Evolutionary conservation across 805 yeast species (phyloP), one percentile per base, ranked within the genome.

Genomic region (Isabelozyma pseudorhagii): DNA sequence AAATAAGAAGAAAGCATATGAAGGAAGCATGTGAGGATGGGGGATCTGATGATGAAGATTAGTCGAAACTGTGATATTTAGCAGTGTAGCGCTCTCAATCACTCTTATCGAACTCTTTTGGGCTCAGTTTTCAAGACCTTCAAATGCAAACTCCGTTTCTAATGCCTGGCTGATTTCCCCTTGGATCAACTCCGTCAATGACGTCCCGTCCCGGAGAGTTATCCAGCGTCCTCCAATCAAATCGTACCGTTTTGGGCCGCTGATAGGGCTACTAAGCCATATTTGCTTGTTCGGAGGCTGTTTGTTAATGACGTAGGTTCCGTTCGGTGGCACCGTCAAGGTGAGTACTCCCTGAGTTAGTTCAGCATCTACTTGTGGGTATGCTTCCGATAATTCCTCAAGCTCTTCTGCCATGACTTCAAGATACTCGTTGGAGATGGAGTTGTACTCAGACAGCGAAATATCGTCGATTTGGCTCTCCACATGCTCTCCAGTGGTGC

Each of bases 201-300:
- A 50, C 5, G 67, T 53, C 43, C 65, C 61, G 55, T 92, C 96
- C 55, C 98, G 79, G 49, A 87, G 64, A 10, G 92, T 85, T 10
- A 83, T 69, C 99, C 99, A 94, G 49, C 76, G 72, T 3, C 87
- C 88, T 40, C 81, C 78, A 41, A 87, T 75, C 53, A 79, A 81
- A 64, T 94, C 98, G 51, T 63, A 69, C 49, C 78, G 60, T 62
- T 91, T 90, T 5, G 99, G 99, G 0, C 99, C 99, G 7, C 96
- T 87, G 3, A 90, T 62, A 0, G 99, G 99, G 42, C 96, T 87
- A 51, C 96, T 83, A 47, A 93, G 77, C 99, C 99, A 94, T 29
- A 94, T 86, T 66, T 94, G 99, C 68, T 89, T 87, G 69, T 91
- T 94, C 3, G 99, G 97, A 1, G 99, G 99, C 69, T 94, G 98